These are phyloP conservation scores for Turritis glabra DNA, from an alignment of 345 rosid genomes.

Conservation along the genomic window DNA sequence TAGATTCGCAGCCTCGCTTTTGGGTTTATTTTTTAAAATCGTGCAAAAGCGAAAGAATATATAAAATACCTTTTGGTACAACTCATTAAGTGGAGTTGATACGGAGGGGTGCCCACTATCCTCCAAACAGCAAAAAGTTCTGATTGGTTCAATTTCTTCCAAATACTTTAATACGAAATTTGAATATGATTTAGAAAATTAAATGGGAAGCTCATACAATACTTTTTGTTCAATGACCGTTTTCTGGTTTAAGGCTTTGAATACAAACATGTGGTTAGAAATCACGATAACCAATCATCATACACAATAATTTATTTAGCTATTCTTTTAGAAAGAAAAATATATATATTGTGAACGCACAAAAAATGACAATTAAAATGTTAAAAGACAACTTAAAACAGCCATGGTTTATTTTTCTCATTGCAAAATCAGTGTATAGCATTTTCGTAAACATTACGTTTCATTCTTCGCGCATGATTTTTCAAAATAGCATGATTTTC, in stretches of 20 bases:
- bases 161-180: neutral
- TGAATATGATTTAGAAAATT: neutral
- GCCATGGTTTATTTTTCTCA: neutral
- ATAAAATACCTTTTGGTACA: slow-evolving; percentile 14
- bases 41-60: slow-evolving; percentile 20
- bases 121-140: neutral
- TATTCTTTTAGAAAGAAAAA: neutral
- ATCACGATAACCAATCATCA: neutral
- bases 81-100: slow-evolving; percentile 14
- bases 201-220: neutral
- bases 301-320: neutral
- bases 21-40: neutral
- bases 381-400: neutral
- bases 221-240: neutral
- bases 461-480: neutral
- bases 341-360: neutral
- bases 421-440: neutral
- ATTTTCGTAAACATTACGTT: neutral
- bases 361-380: no score
- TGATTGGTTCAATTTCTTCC: neutral
- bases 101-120: neutral
- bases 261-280: slow-evolving; percentile 8
- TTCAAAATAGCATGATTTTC: neutral
- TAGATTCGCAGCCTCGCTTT: slow-evolving; percentile 16
- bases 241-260: neutral